These are phyloP conservation scores for Bocquillonia castaneifolia DNA, from an alignment of 441 rosid genomes.

Conservation along the genomic window DNA sequence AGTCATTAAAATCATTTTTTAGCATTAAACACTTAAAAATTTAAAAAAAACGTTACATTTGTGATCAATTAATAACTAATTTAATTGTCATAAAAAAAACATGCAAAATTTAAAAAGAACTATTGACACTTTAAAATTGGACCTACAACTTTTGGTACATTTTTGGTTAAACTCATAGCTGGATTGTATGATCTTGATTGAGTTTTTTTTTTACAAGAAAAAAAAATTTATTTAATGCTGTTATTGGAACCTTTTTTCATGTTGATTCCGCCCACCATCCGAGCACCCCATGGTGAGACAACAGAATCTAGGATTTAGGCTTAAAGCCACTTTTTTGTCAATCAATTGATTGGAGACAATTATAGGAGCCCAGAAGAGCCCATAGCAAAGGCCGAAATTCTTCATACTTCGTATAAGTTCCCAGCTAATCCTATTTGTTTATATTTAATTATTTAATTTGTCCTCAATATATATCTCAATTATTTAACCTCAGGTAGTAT, in stretches of 20 bases:
- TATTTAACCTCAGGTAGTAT: not conserved
- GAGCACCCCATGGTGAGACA: not conserved
- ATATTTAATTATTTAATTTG: not conserved
- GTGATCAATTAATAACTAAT: not conserved
- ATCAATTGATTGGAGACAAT: not conserved
- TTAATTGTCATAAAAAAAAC: not conserved
- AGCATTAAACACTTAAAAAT: no score
- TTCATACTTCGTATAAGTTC: not conserved
- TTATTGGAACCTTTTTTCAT: not conserved
- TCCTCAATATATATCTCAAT: not conserved
- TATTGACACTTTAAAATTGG: not conserved
- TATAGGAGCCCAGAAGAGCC: not conserved
- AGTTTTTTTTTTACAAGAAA: no score
- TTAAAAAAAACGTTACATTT: not conserved
- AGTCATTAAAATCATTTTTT: no score
- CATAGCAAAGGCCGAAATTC: not conserved
- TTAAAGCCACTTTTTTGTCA: not conserved
- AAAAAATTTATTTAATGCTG: no score
- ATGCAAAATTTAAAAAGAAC: not conserved
- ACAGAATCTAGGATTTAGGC: conserved; percentile 9
- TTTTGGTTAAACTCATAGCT: not conserved
- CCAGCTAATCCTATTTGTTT: not conserved
- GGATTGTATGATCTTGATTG: no score
- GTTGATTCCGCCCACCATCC: conserved; percentile 1
- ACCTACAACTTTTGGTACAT: not conserved